These are phyloP conservation scores for Xylariaceae sp. DNA, from an alignment of 2,329 filamentous ascomycete genomes.

Conservation along the genomic window DNA sequence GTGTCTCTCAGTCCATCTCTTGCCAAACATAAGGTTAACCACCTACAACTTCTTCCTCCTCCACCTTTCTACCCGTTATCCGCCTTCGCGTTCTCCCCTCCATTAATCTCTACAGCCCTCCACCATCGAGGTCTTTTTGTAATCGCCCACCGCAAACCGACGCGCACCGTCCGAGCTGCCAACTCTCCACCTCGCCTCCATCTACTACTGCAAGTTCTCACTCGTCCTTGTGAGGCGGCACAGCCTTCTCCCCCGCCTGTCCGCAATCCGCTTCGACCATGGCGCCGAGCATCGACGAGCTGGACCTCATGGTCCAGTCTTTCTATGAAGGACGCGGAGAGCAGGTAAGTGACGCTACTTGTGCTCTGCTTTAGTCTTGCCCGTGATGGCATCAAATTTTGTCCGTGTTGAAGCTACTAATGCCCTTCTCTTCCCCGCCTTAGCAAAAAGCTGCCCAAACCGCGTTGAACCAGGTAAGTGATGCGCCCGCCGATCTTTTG, in stretches of 20 bases:
- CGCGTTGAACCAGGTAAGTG: conserved; percentile 79
- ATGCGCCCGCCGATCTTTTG: conserved; percentile 18
- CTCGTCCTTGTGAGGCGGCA: conserved; percentile 25
- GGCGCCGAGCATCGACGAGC: conserved; percentile 78
- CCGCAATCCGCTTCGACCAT: conserved; percentile 38
- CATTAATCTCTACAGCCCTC: neutral
- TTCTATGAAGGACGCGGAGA: conserved; percentile 98
- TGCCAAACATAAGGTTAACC: conserved; percentile 1
- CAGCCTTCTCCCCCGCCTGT: conserved; percentile 24
- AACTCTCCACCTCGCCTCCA: neutral
- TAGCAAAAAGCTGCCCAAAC: conserved; percentile 96
- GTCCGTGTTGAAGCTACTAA: conserved; percentile 18
- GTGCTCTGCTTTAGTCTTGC: neutral
- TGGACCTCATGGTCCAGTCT: conserved; percentile 91
- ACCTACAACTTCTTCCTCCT: conserved; percentile 3
- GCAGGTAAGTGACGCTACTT: conserved; percentile 54
- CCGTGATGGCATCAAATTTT: neutral
- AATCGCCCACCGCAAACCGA: conserved; percentile 1
- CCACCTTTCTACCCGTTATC: neutral
- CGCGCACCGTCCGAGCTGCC: neutral
- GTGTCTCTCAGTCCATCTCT: conserved; percentile 3
- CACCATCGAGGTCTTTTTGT: neutral
- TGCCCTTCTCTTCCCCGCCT: conserved; percentile 30
- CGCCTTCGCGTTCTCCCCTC: neutral
- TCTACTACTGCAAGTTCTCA: conserved; percentile 22